Evolutionary conservation across 306 rosid species (phyloP), one percentile per base, ranked within the genome.

Genomic region (Dryas octopetala): DNA sequence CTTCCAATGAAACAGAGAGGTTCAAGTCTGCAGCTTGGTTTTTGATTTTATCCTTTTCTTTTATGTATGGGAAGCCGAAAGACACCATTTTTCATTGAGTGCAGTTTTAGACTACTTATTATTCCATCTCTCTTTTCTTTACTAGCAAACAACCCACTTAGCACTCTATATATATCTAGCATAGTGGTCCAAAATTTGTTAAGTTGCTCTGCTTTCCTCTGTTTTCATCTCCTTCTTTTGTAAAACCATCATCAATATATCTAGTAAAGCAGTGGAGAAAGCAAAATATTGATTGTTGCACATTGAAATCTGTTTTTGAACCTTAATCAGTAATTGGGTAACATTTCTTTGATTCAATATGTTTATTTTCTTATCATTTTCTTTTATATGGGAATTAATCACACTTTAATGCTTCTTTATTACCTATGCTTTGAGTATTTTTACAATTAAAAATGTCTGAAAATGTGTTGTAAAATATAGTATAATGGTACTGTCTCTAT

Each of bases 61-160:
- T 91, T 78, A 38, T 81, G 80, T 77, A 26, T 82, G 90, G 97
- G 78, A 86, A 89, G 78, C 93, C 91, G 82, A 96, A 96, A 96
- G 96, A 86, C 58, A 51, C 80, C 70, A 62, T 62, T 52, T 70
- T 71, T 81, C 81, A 78, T 80, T 87, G 82, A 85, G 85, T 82
- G 83, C 70, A 81, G 87, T 72, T 79, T 80, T 66, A 38, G 87
- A 66, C 91, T 78, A 77, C 80, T 81, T 60, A 47, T 81, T 77
- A 76, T 83, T 82, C 87, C 81, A 65, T 62, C 66, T 65, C 70
- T 75, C 52, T 78, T 64, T 80, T 76, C 62, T 54, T 78, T 41
- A 45, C 79, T 51, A 54, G 65, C 83, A 85, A 76, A 81, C 83
- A 77, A 69, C 85, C 89, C 79, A 59, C 65, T 76, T 89, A 78